phyloP scores from a whole-genome alignment of 176 grass and related monocot species.

The Phoenix roebelenii region DNA sequence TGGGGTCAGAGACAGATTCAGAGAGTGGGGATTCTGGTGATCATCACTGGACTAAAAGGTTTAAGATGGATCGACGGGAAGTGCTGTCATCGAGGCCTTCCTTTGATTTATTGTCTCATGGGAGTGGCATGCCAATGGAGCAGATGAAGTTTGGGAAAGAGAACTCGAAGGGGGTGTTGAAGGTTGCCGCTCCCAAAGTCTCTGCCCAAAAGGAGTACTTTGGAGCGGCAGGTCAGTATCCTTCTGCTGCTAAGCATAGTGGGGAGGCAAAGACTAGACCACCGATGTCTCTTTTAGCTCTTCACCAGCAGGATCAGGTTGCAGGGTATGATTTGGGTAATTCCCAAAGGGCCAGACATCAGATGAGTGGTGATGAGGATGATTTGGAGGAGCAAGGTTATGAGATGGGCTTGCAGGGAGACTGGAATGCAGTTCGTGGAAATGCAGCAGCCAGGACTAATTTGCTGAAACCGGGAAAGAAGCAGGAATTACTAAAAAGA shows the following conservation, averaged over 20 bases:
- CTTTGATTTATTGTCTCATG: neutral
- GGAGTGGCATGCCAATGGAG: constrained; percentile 7
- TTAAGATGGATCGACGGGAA: constrained; percentile 21
- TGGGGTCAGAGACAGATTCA: constrained; percentile 34
- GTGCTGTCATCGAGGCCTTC: neutral
- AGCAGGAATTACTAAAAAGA: constrained; percentile 34
- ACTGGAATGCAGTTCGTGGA: too few species aligned
- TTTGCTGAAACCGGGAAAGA: constrained; percentile 41
- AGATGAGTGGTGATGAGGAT: constrained; percentile 14
- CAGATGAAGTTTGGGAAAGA: constrained; percentile 35
- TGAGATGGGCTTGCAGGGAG: constrained; percentile 20
- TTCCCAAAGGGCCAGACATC: constrained; percentile 25
- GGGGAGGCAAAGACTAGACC: neutral
- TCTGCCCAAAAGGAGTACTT: constrained; percentile 10
- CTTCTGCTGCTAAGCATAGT: neutral
- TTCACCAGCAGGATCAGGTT: constrained; percentile 21
- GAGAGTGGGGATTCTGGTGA: constrained; percentile 42
- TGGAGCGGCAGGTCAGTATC: constrained; percentile 11
- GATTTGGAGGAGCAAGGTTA: constrained; percentile 25
- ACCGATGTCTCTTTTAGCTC: neutral
- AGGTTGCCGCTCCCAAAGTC: constrained; percentile 25
- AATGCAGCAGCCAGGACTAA: constrained; percentile 12
- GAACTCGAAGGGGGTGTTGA: constrained; percentile 36
- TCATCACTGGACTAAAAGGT: constrained; percentile 16
- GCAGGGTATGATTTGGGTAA: constrained; percentile 24